Conservation (phyloP, 305 asterid species). For the Ajuga reptans region DNA sequence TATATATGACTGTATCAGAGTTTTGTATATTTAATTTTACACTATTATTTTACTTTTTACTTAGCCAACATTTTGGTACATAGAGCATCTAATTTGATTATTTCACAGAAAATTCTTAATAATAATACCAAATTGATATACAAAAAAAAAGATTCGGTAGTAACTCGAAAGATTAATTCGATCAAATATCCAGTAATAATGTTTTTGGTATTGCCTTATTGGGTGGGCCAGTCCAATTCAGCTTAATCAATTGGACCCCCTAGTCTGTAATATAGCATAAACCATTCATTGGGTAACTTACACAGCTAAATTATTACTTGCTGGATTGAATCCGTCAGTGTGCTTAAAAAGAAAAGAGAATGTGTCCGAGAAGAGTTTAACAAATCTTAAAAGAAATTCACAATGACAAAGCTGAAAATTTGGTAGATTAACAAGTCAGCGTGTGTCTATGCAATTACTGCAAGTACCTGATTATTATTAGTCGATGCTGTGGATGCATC, state of each 20-base stretch:
- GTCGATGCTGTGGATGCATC: conserved; percentile 40
- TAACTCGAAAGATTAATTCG: neutral
- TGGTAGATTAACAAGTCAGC: neutral
- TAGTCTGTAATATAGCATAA: neutral
- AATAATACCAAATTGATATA: neutral
- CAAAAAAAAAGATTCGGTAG: too few species aligned
- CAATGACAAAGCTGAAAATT: neutral
- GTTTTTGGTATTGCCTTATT: neutral
- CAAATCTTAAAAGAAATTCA: neutral
- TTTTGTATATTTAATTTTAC: neutral
- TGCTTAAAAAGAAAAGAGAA: neutral
- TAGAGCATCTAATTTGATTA: neutral
- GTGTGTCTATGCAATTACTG: neutral
- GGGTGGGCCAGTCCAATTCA: neutral
- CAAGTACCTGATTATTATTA: conserved; percentile 50
- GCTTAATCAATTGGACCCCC: neutral
- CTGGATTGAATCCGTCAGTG: neutral
- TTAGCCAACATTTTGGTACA: neutral
- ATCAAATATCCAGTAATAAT: neutral
- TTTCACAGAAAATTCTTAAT: neutral
- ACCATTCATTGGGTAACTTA: neutral
- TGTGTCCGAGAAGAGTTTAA: neutral
- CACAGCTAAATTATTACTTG: neutral
- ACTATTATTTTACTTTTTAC: neutral
- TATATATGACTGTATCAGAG: neutral